Base-by-base conservation (phyloP, 2,329 filamentous ascomycete species). In the Cladorrhinum sp. region DNA sequence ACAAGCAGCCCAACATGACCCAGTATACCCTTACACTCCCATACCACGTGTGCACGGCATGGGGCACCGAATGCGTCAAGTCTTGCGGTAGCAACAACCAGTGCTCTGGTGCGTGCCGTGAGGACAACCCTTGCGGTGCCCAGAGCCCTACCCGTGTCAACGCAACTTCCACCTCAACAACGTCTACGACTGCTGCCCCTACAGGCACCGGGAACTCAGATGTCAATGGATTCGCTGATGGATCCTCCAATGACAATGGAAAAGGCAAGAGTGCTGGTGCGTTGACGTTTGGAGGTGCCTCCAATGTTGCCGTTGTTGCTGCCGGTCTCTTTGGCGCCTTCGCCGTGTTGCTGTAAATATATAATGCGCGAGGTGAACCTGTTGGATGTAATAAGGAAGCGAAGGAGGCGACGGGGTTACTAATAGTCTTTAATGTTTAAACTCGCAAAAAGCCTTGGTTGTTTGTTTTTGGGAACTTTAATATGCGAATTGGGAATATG, bases 11-110 rank as follows among this genome's bases (percentile, higher is more conserved):
- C 66, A 92, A 93, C 76, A 76, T 91, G 53, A 85, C 87, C 69
- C 82, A 93, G 75, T 95, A 89, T 81, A 88, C 87, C 20, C 81
- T 91, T 67, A 93, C 90, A 1, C 79, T 95, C 24, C 90, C 91
- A 32, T 93, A 85, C 81, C 91, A 87, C 77, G 81, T 86, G 68
- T 95, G 90, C 82, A 81, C 81, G 51, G 81, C 89, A 75, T 91
- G 83, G 81, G 87, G 85, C 68, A 85, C 78, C 72, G 84, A 91
- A 75, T 92, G 89, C 72, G 85, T 89, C 12, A 70, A 66, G 1
- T 74, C 63, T 60, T 92, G 89, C 75, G 77, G 75, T 32, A 72
- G 75, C 64, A 78, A 87, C 74, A 80, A 80, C 67, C 64, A 68
- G n/a, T 92, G 90, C 72, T 73, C 81, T n/a, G 74, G 76, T 61